These are phyloP conservation scores for Microbotryomycetes sp. DNA, from an alignment of 1,284 basidiomycete genomes.

Conservation along the genomic window DNA sequence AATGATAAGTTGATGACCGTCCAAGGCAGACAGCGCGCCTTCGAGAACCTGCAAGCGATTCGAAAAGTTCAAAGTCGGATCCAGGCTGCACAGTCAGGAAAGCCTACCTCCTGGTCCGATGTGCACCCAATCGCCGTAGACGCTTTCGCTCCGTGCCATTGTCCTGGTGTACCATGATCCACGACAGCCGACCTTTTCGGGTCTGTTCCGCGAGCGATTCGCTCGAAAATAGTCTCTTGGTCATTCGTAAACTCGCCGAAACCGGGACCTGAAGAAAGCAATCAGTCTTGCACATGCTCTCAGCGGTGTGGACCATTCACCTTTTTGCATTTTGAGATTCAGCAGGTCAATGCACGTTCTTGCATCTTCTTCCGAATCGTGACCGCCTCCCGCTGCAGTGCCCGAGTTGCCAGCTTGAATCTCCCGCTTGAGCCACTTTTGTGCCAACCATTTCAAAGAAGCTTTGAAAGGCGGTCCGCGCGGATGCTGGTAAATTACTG, in stretches of 20 bases:
- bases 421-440: conserved; percentile 76
- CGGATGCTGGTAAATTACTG: conserved; percentile 78
- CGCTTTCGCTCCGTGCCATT: conserved; percentile 75
- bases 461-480: conserved; percentile 83
- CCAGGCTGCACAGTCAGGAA: not conserved
- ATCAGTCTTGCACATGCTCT: not conserved
- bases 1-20: conserved; percentile 68
- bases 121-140: conserved; percentile 63
- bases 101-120: conserved; percentile 57
- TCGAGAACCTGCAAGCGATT: conserved; percentile 48
- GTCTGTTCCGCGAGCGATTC: conserved; percentile 52
- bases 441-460: conserved; percentile 81
- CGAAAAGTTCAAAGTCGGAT: too few species aligned
- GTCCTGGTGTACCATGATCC: conserved; percentile 71
- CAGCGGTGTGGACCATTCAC: conserved; percentile 41
- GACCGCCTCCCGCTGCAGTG: conserved; percentile 48
- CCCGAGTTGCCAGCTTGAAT: conserved; percentile 52
- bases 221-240: conserved; percentile 75
- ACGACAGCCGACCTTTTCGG: conserved; percentile 60
- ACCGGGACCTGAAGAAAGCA: conserved; percentile 49
- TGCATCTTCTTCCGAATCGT: conserved; percentile 88
- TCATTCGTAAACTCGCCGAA: conserved; percentile 78
- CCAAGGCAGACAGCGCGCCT: conserved; percentile 55
- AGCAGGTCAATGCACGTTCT: conserved; percentile 74
- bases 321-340: conserved; percentile 66